These are phyloP conservation scores for Cymodocea nodosa DNA, from an alignment of 116 monocot species.

Conservation along the genomic window DNA sequence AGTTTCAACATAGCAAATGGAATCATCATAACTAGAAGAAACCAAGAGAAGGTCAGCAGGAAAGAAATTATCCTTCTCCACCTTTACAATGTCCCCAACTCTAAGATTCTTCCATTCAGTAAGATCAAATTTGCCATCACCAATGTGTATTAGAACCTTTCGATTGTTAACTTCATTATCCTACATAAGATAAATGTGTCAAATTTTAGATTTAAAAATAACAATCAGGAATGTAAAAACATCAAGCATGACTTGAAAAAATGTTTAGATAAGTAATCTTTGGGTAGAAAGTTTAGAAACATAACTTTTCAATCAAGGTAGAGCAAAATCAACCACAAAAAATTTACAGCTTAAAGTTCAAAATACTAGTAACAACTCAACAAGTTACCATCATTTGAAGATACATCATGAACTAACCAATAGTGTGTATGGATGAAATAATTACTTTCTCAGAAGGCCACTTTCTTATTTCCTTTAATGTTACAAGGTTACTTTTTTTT, in stretches of 20 bases:
- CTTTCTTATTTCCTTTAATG: no score
- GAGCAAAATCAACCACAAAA: no score
- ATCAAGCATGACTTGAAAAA: not conserved
- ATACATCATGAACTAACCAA: no score
- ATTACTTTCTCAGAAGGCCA: no score
- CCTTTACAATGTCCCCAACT: slow-evolving; percentile 81
- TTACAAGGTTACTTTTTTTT: no score
- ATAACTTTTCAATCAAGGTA: no score
- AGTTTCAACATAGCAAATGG: slow-evolving; percentile 79
- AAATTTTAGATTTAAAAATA: not conserved
- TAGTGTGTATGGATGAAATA: no score
- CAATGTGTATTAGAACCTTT: slow-evolving; percentile 40
- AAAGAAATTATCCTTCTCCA: slow-evolving; percentile 67
- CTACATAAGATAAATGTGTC: slow-evolving; percentile 14
- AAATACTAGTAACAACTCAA: no score
- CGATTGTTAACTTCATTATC: slow-evolving; percentile 71
- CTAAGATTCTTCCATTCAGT: slow-evolving; percentile 54
- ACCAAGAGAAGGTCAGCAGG: slow-evolving; percentile 71
- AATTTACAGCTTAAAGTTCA: no score
- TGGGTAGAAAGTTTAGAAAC: not conserved
- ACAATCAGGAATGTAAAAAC: not conserved
- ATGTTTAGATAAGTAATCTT: not conserved
- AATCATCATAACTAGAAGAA: slow-evolving; percentile 73
- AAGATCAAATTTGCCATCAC: slow-evolving; percentile 35
- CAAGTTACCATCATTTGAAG: no score